These are phyloP conservation scores for Logfia minima DNA, from an alignment of 129 eudicot species.

Conservation along the genomic window DNA sequence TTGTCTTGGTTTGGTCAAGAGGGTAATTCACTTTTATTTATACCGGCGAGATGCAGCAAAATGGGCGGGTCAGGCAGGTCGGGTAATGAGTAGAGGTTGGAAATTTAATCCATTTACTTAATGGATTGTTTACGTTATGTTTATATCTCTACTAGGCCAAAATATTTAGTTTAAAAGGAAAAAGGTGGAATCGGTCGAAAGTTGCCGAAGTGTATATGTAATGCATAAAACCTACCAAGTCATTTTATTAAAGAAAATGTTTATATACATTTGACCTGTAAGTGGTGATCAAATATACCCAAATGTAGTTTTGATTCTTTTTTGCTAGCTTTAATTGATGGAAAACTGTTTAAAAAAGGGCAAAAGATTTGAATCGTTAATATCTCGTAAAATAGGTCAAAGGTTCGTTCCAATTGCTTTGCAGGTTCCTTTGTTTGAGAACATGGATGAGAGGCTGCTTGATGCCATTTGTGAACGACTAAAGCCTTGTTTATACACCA, in stretches of 20 bases:
- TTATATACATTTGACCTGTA: background rate
- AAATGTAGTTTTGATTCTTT: background rate
- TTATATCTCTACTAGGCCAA: background rate
- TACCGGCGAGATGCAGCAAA: constrained; percentile 16
- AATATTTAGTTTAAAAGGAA: background rate
- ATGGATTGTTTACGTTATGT: background rate
- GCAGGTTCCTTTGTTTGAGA: constrained; percentile 91
- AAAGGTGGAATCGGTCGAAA: background rate
- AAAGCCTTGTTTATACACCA: constrained; percentile 84
- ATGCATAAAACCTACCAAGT: constrained; percentile 1
- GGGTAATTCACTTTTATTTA: constrained; percentile 46
- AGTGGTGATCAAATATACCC: background rate
- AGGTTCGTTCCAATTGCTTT: background rate
- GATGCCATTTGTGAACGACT: constrained; percentile 97
- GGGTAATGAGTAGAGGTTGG: background rate
- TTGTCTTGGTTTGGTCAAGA: constrained; percentile 90
- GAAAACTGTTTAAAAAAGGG: background rate
- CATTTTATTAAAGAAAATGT: background rate
- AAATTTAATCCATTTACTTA: background rate
- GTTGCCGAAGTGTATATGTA: background rate
- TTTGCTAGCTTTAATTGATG: background rate
- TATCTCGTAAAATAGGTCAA: background rate
- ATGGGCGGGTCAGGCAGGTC: background rate
- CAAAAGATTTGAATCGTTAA: background rate
- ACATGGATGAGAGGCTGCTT: constrained; percentile 87